Percentiles rank a stretch among this genome's conserved stretches.
phyloP scores from a whole-genome alignment of 176 grass and related monocot genomes.

The Leersia perrieri region DNA sequence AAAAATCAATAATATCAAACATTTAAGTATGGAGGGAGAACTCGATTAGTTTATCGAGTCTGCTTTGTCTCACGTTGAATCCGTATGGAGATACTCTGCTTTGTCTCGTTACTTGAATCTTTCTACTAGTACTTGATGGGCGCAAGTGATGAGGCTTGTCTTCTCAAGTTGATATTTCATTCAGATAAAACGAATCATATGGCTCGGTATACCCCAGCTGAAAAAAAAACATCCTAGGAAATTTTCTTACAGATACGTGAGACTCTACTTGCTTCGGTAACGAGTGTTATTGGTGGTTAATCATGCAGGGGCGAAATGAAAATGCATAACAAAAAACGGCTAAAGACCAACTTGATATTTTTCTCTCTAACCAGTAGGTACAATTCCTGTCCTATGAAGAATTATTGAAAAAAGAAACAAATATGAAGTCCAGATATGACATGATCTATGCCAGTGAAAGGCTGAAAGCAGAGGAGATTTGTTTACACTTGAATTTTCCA shows the following conservation, averaged over 20 bases:
- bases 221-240: not conserved
- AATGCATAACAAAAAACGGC: not conserved
- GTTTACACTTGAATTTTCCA: not conserved
- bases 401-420: not conserved
- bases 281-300: not conserved
- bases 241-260: not conserved
- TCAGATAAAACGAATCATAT: not conserved
- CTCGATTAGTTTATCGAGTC: not conserved
- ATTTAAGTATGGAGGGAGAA: no score
- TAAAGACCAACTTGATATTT: not conserved
- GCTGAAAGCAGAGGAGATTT: not conserved
- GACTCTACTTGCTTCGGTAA: not conserved
- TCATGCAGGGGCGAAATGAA: not conserved
- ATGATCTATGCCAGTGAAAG: not conserved
- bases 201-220: not conserved
- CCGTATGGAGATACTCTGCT: not conserved
- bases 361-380: not conserved
- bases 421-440: not conserved
- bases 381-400: not conserved
- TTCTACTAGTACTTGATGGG: not conserved
- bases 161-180: not conserved
- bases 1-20: no score
- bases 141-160: not conserved
- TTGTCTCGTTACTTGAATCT: not conserved
- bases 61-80: not conserved